These are phyloP conservation scores for Trichophyton rubrum DNA, from an alignment of 2,329 filamentous ascomycete genomes.

Conservation along the genomic window DNA sequence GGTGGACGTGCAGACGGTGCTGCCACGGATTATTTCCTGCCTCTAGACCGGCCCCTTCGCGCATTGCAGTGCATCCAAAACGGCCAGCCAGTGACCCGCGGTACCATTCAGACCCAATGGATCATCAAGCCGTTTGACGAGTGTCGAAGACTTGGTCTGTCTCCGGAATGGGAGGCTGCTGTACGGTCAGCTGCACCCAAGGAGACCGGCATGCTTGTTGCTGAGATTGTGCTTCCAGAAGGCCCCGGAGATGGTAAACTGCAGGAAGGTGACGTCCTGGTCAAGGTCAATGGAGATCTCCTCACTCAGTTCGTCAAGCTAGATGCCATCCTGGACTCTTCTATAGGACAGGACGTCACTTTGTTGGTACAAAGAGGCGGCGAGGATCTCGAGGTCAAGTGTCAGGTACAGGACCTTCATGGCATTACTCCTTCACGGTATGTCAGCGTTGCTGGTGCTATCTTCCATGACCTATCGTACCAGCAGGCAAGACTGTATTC, in stretches of 20 bases:
- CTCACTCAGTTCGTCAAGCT: conserved; percentile 86
- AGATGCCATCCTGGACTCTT: conserved; percentile 83
- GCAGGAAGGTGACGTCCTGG: conserved; percentile 83
- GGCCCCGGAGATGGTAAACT: conserved; percentile 79
- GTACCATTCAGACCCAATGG: conserved; percentile 97
- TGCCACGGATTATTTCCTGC: conserved; percentile 94
- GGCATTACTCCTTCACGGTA: conserved; percentile 92
- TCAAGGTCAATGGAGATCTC: conserved; percentile 87
- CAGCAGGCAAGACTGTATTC: conserved; percentile 95
- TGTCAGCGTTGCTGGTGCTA: conserved; percentile 81
- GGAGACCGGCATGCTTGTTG: conserved; percentile 93
- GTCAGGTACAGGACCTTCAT: conserved; percentile 80
- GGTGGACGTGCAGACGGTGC: conserved; percentile 89
- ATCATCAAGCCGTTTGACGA: conserved; percentile 96
- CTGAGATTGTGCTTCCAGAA: conserved; percentile 83
- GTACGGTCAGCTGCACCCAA: conserved; percentile 74
- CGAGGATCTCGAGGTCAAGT: conserved; percentile 69
- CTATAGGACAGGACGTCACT: conserved; percentile 63
- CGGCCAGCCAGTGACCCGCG: conserved; percentile 63
- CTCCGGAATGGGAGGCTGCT: conserved; percentile 71
- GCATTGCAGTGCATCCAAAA: conserved; percentile 76
- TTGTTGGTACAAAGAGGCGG: conserved; percentile 81
- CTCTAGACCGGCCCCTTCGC: conserved; percentile 76
- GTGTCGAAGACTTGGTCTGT: conserved; percentile 77
- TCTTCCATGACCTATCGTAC: conserved; percentile 93